These are phyloP conservation scores for Sporisorium graminicola DNA, from an alignment of 1,284 basidiomycete species.

Conservation along the genomic window DNA sequence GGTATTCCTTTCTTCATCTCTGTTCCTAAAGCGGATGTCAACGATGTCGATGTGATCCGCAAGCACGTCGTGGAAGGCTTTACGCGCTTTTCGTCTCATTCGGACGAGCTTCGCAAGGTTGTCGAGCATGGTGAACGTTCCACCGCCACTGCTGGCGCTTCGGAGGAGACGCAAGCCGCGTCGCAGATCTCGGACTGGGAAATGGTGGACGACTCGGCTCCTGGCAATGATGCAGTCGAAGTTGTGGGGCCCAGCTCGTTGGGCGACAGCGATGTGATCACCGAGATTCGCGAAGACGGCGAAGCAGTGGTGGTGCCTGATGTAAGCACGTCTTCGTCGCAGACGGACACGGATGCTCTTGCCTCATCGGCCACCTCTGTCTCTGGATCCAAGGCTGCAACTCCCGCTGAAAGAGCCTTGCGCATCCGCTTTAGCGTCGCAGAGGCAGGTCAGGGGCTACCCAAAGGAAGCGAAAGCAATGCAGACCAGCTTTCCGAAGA, in stretches of 20 bases:
- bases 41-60: constrained; percentile 46
- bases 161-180: constrained; percentile 1
- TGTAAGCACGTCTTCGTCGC: background rate
- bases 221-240: constrained; percentile 22
- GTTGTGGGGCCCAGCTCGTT: constrained; percentile 23
- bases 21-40: constrained; percentile 45
- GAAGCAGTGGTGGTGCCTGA: constrained; percentile 45
- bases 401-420: constrained; percentile 12
- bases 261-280: constrained; percentile 32
- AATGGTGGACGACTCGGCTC: constrained; percentile 40
- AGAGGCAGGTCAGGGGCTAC: constrained; percentile 44
- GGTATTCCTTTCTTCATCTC: constrained; percentile 67
- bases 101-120: constrained; percentile 24
- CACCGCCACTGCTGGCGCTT: background rate
- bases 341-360: background rate
- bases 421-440: constrained; percentile 47
- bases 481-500: constrained; percentile 52
- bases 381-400: background rate
- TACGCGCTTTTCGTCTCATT: constrained; percentile 32
- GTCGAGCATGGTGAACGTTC: constrained; percentile 14
- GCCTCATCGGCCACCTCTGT: constrained; percentile 2
- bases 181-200: constrained; percentile 49
- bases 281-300: constrained; percentile 55
- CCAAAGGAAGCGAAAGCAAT: constrained; percentile 50
- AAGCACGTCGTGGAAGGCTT: constrained; percentile 52